These are phyloP conservation scores for Globisporangium recalcitrans DNA, from an alignment of 352 stramenopile species.

Conservation along the genomic window DNA sequence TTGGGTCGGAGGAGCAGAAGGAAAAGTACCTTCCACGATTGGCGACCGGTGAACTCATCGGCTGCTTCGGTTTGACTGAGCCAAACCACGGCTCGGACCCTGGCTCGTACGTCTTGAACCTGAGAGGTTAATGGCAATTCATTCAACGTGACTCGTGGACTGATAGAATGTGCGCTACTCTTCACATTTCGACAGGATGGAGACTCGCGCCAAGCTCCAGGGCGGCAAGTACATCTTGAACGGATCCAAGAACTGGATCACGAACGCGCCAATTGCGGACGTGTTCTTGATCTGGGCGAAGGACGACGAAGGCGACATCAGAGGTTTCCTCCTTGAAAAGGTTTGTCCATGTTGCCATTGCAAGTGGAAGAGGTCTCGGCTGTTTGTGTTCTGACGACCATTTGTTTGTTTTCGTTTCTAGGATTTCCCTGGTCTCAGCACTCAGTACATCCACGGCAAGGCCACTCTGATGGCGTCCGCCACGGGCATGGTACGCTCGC, in stretches of 20 bases:
- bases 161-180: neutral
- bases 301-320: slow-evolving; percentile 91
- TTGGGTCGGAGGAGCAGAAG: slow-evolving; percentile 95
- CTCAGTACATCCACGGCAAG: slow-evolving; percentile 96
- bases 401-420: slow-evolving; percentile 1
- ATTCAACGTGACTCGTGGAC: neutral
- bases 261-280: slow-evolving; percentile 96
- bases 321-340: slow-evolving; percentile 95
- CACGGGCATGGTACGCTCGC: slow-evolving; percentile 86
- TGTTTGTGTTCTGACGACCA: neutral
- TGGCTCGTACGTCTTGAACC: slow-evolving; percentile 43
- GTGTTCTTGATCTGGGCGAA: slow-evolving; percentile 97
- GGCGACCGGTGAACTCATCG: slow-evolving; percentile 93
- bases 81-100: slow-evolving; percentile 97
- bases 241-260: slow-evolving; percentile 95
- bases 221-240: slow-evolving; percentile 94
- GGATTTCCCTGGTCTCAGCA: slow-evolving; percentile 89
- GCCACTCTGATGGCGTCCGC: slow-evolving; percentile 91
- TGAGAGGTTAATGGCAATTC: neutral
- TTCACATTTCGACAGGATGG: slow-evolving; percentile 71
- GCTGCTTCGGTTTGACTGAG: slow-evolving; percentile 98
- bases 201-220: slow-evolving; percentile 88
- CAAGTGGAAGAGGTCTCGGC: neutral
- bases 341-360: slow-evolving; percentile 16
- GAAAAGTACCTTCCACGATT: slow-evolving; percentile 95